These are phyloP conservation scores for Trypanosoma mega DNA, from an alignment of 208 protist species.

Conservation along the genomic window DNA sequence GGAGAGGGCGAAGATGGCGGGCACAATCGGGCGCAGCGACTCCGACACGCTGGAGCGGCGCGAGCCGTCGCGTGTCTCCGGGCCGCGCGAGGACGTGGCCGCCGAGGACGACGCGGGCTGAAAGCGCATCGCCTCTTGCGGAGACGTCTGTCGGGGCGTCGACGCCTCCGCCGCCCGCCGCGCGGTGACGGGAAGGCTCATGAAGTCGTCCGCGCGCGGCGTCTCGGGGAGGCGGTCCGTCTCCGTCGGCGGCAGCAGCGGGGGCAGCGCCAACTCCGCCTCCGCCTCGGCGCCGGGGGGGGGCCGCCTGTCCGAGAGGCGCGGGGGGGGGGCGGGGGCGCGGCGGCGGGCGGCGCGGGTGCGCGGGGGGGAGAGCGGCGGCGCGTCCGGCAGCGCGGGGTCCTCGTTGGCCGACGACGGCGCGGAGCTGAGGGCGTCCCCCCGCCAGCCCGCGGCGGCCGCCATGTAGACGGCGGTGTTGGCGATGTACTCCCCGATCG, in stretches of 20 bases:
- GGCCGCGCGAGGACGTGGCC: no score
- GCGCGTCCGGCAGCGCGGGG: background rate
- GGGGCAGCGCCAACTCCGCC: background rate
- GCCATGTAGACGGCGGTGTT: conserved; percentile 41
- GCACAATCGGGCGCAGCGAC: no score
- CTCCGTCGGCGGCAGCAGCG: conserved; percentile 7
- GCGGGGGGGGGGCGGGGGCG: conserved; percentile 4
- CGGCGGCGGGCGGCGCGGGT: background rate
- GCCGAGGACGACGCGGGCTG: no score
- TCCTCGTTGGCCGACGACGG: background rate
- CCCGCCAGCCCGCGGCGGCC: conserved; percentile 9
- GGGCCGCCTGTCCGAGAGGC: background rate
- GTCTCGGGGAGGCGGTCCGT: background rate
- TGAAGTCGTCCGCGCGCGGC: conserved; percentile 15
- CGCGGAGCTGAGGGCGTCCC: no score
- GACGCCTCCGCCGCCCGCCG: background rate
- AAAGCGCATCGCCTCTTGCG: background rate
- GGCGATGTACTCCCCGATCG: conserved; percentile 67
- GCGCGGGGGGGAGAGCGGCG: background rate
- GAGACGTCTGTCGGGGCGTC: no score
- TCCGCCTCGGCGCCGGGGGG: no score
- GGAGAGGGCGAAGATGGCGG: no score
- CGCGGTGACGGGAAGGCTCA: background rate
- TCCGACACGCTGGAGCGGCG: no score
- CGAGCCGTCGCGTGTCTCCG: no score